Base-by-base conservation (phyloP, 768 basidiomycete genomes). In the Mycena chlorophos region DNA sequence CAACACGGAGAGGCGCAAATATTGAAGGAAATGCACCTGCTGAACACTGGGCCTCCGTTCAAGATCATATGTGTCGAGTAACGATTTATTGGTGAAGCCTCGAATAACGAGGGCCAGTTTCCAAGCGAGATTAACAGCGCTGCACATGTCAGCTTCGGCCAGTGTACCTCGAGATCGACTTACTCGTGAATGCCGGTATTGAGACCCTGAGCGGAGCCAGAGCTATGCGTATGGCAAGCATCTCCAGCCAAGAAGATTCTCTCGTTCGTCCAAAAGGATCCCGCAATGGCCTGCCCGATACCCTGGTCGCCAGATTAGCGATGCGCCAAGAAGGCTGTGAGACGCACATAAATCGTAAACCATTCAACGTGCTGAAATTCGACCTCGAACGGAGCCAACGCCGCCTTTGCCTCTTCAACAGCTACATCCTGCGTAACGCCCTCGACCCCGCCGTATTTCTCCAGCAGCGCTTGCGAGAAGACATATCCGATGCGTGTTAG, bases 201-300 rank as follows among this genome's bases (percentile, higher is more conserved):
- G 38, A 64, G 52, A 1, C 63, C 63, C 40, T 64, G 63, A 2
- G 63, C 63, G 10, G 60, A 61, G 16, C 63, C 63, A 31, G 57
- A 58, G 29, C 60, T 61, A 47, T 64, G 63, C 3, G 63, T 64
- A 38, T 64, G 63, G 25, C 63, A 64, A n/a, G 63, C 63, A 45
- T 64, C 63, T 26, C 63, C 63, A 30, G 63, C 63, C 4, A 64
- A 57, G 55, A 64, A 62, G 17, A 64, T 42, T 26, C 63, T 50
- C n/a, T 62, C 50, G 3, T 61, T 43, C 16, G 42, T 27, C 17
- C 17, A 49, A 31, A 64, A 64, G 2, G 63, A 56, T 27, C 58
- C 59, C 22, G 63, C 63, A 4, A 61, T 59, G 3, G 59, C 53
- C 46, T 64, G 63, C 6, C 63, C 63, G 48, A 64, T 64, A n/a